Conservation (phyloP, 2,329 filamentous ascomycete species). For the Chaetomium olivaceum region DNA sequence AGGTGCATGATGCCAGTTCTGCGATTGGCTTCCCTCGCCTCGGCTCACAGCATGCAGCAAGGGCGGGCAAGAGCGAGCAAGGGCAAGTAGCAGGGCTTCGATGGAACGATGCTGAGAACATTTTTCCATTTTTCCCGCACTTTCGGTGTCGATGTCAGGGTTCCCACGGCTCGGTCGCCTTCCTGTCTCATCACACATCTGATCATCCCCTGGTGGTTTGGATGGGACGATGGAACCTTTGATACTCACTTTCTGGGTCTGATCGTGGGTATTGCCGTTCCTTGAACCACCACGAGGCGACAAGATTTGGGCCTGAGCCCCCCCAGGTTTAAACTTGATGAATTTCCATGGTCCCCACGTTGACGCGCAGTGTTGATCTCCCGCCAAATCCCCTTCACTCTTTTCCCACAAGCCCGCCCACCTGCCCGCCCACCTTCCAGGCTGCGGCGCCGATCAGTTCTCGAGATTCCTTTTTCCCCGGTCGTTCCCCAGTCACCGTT, state of each 20-base stretch:
- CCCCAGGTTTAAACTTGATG: conserved; percentile 7
- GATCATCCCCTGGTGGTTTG: not conserved
- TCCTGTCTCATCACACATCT: conserved; percentile 16
- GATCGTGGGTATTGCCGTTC: not conserved
- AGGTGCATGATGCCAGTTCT: not conserved
- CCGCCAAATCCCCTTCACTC: conserved; percentile 18
- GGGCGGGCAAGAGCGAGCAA: no score
- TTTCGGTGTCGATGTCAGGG: conserved; percentile 6
- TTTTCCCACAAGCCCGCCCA: conserved; percentile 2
- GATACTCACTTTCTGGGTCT: not conserved
- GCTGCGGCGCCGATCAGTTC: conserved; percentile 26
- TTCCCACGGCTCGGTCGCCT: not conserved
- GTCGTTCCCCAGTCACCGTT: not conserved
- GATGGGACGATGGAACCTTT: conserved; percentile 6
- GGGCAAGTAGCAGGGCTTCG: not conserved
- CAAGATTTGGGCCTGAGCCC: not conserved
- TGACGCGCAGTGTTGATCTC: conserved; percentile 25
- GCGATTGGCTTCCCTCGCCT: conserved; percentile 18
- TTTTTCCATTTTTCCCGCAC: conserved; percentile 5
- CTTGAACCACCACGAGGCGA: not conserved
- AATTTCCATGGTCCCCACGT: conserved; percentile 5
- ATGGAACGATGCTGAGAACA: conserved; percentile 16
- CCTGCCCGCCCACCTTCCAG: conserved; percentile 16
- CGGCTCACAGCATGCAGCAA: conserved; percentile 14
- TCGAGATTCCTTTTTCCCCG: conserved; percentile 3